Evolutionary conservation across 1,284 basidiomycete genomes (phyloP), one percentile per base, ranked within the genome.

Genomic region (Tilletia walkeri): DNA sequence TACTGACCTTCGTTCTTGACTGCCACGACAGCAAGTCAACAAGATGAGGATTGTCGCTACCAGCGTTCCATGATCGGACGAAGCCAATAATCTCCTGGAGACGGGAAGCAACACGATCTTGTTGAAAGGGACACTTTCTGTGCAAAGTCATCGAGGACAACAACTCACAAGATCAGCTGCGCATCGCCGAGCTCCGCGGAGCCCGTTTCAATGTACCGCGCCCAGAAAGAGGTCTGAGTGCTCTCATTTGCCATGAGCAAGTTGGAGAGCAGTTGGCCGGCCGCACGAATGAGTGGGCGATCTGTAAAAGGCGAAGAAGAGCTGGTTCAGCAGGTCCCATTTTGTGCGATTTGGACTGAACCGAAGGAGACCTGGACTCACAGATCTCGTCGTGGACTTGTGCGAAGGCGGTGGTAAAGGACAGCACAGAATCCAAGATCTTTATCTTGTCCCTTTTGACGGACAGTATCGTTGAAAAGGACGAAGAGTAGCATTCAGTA

Each of bases 191-290:
- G 20, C 20, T 45, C 38, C 20, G 67, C 4, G 16, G 18, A 7
- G 7, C 18, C 12, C 9, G 7, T 34, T 3, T 18, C 56, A 50
- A 76, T 69, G 18, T 73, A 67, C 39, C 68, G 66, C 2, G 66
- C 54, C 76, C 74, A 75, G n/a, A 77, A 56, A 2, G 36, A 30
- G 2, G 47, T n/a, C 36, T 77, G 76, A 3, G 72, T 67, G 0
- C 50, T 38, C 14, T 56, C 48, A n/a, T 77, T 77, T 2, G 56
- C 45, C 18, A 74, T 77, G 59, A 75, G 70, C 12, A 75, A 67
- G 34, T 77, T 77, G 53, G 74, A 73, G 1, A 77, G 72, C 68
- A 77, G 69, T 65, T 77, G 76, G 9, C 63, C 72, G 4, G 68
- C 71, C 1, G 75, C 59, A 7, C 76, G 70, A 24, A 69, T 66